Evolutionary conservation across 108 stramenopile species (phyloP).

Genomic region (Skeletonema marinoi): DNA sequence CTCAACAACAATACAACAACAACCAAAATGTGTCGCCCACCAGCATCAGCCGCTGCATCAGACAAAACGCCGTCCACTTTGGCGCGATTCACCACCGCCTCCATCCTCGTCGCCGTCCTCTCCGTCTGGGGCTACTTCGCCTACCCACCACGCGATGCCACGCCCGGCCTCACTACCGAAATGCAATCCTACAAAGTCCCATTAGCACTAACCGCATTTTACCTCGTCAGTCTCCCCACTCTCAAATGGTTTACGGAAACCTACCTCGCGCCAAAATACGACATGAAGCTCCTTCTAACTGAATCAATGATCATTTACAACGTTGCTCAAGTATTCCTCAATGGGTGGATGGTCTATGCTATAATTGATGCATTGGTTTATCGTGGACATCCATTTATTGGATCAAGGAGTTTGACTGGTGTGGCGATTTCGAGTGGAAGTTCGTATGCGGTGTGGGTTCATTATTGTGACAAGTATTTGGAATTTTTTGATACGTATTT

Average conservation of each 20-base stretch:
- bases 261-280: slow-evolving; percentile 51
- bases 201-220: slow-evolving; percentile 60
- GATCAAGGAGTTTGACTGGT: slow-evolving; percentile 46
- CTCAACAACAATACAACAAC: background rate
- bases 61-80: slow-evolving; percentile 40
- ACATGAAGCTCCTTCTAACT: slow-evolving; percentile 78
- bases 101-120: slow-evolving; percentile 65
- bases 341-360: slow-evolving; percentile 93
- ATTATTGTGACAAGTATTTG: slow-evolving; percentile 96
- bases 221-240: slow-evolving; percentile 74
- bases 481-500: slow-evolving; percentile 99
- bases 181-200: slow-evolving; percentile 72
- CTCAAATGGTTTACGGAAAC: slow-evolving; percentile 59
- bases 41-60: background rate
- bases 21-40: background rate
- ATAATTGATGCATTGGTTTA: slow-evolving; percentile 73
- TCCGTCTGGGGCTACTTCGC: slow-evolving; percentile 72
- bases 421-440: slow-evolving; percentile 65
- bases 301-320: slow-evolving; percentile 96
- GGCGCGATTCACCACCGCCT: slow-evolving; percentile 79
- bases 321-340: slow-evolving; percentile 90
- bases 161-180: slow-evolving; percentile 59
- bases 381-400: slow-evolving; percentile 81
- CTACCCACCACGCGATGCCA: slow-evolving; percentile 55
- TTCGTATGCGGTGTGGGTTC: slow-evolving; percentile 93